Conservation (phyloP, 1,284 basidiomycete species). For the Trametes hirsuta region DNA sequence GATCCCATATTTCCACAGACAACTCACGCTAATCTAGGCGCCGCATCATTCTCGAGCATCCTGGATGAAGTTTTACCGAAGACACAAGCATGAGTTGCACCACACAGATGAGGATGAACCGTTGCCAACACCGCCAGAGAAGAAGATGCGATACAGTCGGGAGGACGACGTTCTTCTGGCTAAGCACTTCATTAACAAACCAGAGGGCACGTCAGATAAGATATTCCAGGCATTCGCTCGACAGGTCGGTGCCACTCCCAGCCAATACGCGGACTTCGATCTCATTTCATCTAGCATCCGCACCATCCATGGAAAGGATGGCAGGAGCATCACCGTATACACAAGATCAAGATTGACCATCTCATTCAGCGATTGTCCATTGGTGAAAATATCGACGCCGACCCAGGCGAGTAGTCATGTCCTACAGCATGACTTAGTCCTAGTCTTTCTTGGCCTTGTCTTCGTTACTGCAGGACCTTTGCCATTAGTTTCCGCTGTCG, state of each 20-base stretch:
- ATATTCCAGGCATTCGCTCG: slow-evolving; percentile 78
- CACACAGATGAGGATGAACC: slow-evolving; percentile 64
- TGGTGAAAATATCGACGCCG: slow-evolving; percentile 58
- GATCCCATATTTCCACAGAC: neutral
- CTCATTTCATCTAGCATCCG: slow-evolving; percentile 55
- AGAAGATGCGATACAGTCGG: slow-evolving; percentile 81
- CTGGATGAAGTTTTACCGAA: slow-evolving; percentile 88
- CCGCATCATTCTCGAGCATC: slow-evolving; percentile 86
- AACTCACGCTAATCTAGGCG: slow-evolving; percentile 46
- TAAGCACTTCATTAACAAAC: slow-evolving; percentile 66
- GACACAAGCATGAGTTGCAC: slow-evolving; percentile 80
- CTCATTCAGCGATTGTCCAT: slow-evolving; percentile 60
- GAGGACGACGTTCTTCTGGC: slow-evolving; percentile 78
- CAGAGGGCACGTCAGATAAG: slow-evolving; percentile 78
- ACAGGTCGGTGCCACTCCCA: slow-evolving; percentile 44
- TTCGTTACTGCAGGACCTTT: neutral
- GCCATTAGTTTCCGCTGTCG: too few relatives aligned
- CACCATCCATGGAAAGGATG: slow-evolving; percentile 90
- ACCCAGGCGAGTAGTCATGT: slow-evolving; percentile 18
- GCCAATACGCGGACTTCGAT: slow-evolving; percentile 1
- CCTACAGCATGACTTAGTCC: neutral
- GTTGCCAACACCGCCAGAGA: slow-evolving; percentile 73
- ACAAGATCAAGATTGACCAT: slow-evolving; percentile 82
- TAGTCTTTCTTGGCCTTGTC: neutral
- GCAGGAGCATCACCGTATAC: slow-evolving; percentile 86